Conservation (phyloP, 108 stramenopile genomes). For the Nitzschia sp. region DNA sequence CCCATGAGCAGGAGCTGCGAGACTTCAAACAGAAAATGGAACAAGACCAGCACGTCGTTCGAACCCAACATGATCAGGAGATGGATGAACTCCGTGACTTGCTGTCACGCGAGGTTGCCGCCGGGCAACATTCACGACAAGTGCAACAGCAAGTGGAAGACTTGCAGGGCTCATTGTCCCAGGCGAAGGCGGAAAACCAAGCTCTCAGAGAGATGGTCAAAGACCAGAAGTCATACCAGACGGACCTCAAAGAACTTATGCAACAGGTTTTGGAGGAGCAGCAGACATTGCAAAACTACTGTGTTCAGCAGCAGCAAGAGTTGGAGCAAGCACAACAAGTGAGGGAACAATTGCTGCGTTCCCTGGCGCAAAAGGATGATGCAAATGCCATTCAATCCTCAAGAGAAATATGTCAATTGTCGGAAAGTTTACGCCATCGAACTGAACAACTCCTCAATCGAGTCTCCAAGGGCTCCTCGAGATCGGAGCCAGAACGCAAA, state of each 20-base stretch:
- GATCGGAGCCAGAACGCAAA: not conserved
- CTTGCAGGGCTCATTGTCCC: slow-evolving; percentile 21
- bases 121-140: slow-evolving; percentile 67
- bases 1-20: slow-evolving; percentile 29
- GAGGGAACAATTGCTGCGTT: slow-evolving; percentile 42
- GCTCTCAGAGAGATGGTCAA: slow-evolving; percentile 13
- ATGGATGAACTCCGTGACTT: slow-evolving; percentile 30
- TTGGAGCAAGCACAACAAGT: slow-evolving; percentile 36
- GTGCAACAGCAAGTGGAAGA: slow-evolving; percentile 74
- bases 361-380: slow-evolving; percentile 45
- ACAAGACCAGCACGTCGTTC: slow-evolving; percentile 20
- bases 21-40: slow-evolving; percentile 31
- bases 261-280: slow-evolving; percentile 38
- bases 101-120: slow-evolving; percentile 19
- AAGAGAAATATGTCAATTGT: slow-evolving; percentile 28
- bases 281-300: slow-evolving; percentile 26
- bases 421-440: slow-evolving; percentile 12
- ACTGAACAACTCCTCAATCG: slow-evolving; percentile 29
- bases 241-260: slow-evolving; percentile 21
- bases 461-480: not conserved
- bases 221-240: slow-evolving; percentile 18
- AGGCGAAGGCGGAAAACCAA: slow-evolving; percentile 23
- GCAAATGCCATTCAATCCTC: slow-evolving; percentile 10
- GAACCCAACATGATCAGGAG: slow-evolving; percentile 25
- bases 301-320: slow-evolving; percentile 42